Percentiles rank a stretch among this genome's conserved stretches.
Conservation (phyloP, 2,329 filamentous ascomycete genomes). For the Aschersonia sp. region DNA sequence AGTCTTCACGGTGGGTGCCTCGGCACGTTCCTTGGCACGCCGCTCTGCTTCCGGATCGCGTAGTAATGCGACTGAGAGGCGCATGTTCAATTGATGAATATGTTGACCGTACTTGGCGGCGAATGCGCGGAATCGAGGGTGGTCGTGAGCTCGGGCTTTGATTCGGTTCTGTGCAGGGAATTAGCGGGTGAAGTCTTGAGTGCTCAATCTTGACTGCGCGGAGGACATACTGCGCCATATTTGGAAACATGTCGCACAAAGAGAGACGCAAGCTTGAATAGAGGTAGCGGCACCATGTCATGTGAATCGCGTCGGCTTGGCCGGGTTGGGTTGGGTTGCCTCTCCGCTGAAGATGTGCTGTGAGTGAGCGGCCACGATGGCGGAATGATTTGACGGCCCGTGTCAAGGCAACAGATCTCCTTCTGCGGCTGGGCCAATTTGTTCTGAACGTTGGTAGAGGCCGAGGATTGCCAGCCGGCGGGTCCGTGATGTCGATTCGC, state of each 20-base stretch:
- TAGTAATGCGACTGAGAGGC: constrained; percentile 42
- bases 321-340: too few relatives aligned
- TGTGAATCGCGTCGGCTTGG: too few relatives aligned
- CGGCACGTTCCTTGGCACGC: constrained; percentile 45
- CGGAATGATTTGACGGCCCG: too few relatives aligned
- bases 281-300: constrained; percentile 47
- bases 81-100: constrained; percentile 55
- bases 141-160: constrained; percentile 50
- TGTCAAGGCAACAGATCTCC: too few relatives aligned
- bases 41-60: constrained; percentile 43
- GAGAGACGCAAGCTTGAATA: constrained; percentile 52
- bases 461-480: too few relatives aligned
- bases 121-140: constrained; percentile 43
- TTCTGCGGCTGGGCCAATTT: too few relatives aligned
- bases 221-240: constrained; percentile 47
- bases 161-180: constrained; percentile 40
- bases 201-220: neutral
- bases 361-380: too few relatives aligned
- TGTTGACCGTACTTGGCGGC: constrained; percentile 47
- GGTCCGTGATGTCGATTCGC: too few relatives aligned
- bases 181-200: constrained; percentile 6
- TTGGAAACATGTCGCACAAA: constrained; percentile 54
- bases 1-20: constrained; percentile 50
- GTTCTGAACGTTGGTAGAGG: too few relatives aligned
- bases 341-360: too few relatives aligned